Conservation (phyloP, 768 basidiomycete species). For the Leccinellum albellum region DNA sequence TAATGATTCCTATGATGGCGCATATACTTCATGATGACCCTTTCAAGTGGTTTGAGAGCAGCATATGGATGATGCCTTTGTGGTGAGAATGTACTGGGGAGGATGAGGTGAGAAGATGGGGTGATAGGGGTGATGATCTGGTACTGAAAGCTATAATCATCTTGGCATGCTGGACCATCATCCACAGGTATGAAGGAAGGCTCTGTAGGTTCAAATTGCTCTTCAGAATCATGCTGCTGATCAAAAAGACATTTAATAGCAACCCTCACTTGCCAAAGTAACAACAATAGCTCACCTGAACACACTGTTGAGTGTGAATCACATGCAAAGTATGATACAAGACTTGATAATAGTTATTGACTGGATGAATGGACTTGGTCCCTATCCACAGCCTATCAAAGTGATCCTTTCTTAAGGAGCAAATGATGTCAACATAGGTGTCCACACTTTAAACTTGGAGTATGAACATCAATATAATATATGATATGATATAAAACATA, state of each 20-base stretch:
- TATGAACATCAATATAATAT: background rate
- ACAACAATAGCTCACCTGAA: slow-evolving; percentile 6
- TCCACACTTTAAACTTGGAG: slow-evolving; percentile 19
- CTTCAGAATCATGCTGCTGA: slow-evolving; percentile 6
- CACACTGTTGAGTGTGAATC: slow-evolving; percentile 12
- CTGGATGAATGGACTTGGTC: slow-evolving; percentile 14
- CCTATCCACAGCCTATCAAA: background rate
- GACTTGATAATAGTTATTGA: slow-evolving; percentile 23
- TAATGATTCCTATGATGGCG: background rate
- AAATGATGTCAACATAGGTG: slow-evolving; percentile 17
- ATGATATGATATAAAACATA: slow-evolving; percentile 7
- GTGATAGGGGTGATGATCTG: background rate
- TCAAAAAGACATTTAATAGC: background rate
- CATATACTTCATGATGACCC: slow-evolving; percentile 18
- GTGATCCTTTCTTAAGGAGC: background rate
- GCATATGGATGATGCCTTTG: slow-evolving; percentile 18
- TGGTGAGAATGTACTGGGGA: slow-evolving; percentile 20
- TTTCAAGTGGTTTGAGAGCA: slow-evolving; percentile 16
- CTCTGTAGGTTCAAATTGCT: background rate
- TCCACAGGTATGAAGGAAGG: background rate
- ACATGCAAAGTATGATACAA: slow-evolving; percentile 26
- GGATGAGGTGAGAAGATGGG: background rate
- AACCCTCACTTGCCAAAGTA: background rate
- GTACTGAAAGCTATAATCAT: background rate
- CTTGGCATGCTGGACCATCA: background rate